A percentile compares a stretch with the other conserved stretches of the same genome.
Evolutionary conservation across 805 yeast genomes (phyloP).

Genomic region (Blastobotrys chiropterorum): DNA sequence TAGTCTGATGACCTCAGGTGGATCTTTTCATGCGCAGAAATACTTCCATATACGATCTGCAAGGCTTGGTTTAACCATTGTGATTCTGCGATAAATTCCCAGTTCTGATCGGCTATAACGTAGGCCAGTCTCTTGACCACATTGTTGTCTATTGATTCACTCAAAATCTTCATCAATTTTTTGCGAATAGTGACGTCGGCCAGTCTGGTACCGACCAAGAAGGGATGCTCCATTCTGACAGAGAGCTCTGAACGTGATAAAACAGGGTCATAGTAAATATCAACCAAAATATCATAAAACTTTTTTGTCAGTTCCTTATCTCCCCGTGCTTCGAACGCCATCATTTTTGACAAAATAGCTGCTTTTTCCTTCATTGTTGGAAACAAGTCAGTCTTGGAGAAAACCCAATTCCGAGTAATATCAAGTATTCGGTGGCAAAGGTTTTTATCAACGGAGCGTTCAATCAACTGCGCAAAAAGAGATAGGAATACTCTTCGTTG

Average conservation of each 20-base stretch:
- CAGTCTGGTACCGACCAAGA: slow-evolving; percentile 84
- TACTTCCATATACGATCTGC: slow-evolving; percentile 76
- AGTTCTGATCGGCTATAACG: slow-evolving; percentile 88
- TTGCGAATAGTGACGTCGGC: slow-evolving; percentile 69
- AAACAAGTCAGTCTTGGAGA: slow-evolving; percentile 71
- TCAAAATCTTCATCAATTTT: slow-evolving; percentile 72
- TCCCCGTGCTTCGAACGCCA: slow-evolving; percentile 83
- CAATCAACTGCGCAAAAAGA: slow-evolving; percentile 81
- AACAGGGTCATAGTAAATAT: slow-evolving; percentile 74
- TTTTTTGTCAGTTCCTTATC: slow-evolving; percentile 64
- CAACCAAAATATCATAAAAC: slow-evolving; percentile 80
- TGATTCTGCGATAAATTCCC: slow-evolving; percentile 92
- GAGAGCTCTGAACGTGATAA: slow-evolving; percentile 82
- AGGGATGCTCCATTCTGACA: slow-evolving; percentile 93
- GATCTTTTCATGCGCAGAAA: slow-evolving; percentile 46
- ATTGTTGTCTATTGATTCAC: slow-evolving; percentile 70
- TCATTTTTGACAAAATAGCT: slow-evolving; percentile 86
- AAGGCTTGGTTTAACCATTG: slow-evolving; percentile 94
- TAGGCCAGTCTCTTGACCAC: slow-evolving; percentile 75
- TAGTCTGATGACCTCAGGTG: slow-evolving; percentile 39
- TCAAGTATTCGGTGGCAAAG: slow-evolving; percentile 67
- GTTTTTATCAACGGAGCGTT: slow-evolving; percentile 73
- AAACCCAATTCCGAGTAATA: slow-evolving; percentile 85
- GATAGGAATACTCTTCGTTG: slow-evolving; percentile 86
- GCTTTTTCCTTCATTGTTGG: slow-evolving; percentile 97